Evolutionary conservation across 2,329 filamentous ascomycete genomes (phyloP).

Genomic region (Colletotrichum theobromicola): DNA sequence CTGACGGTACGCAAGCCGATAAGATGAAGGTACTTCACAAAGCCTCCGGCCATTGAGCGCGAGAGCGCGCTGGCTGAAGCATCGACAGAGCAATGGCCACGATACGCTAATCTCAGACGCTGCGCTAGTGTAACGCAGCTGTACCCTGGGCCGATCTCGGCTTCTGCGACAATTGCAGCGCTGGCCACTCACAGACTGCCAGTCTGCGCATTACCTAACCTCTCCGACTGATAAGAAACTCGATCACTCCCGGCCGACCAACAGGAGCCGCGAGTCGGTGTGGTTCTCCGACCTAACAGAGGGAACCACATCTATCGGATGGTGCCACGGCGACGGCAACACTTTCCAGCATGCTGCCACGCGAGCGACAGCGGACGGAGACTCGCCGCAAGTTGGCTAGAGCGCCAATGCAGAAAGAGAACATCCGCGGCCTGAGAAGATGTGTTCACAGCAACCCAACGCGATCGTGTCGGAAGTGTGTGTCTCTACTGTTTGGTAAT

Average conservation of each 20-base stretch:
- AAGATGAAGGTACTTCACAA: neutral
- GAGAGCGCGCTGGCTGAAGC: neutral
- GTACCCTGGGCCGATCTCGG: slow-evolving; percentile 23
- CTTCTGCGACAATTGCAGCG: slow-evolving; percentile 4
- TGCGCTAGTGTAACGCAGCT: slow-evolving; percentile 14
- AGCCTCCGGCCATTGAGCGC: neutral
- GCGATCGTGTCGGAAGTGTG: neutral
- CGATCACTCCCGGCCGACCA: neutral
- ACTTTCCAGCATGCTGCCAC: neutral
- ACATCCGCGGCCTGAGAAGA: neutral
- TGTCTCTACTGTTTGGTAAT: slow-evolving; percentile 9
- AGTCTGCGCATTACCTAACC: slow-evolving; percentile 22
- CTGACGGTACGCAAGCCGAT: neutral
- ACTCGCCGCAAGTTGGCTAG: neutral
- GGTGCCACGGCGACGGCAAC: slow-evolving; percentile 4
- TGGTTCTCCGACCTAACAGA: neutral
- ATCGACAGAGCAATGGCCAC: neutral
- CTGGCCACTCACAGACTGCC: neutral
- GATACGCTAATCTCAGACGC: slow-evolving; percentile 3
- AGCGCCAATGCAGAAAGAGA: neutral
- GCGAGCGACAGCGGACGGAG: neutral
- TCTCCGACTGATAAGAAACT: slow-evolving; percentile 20
- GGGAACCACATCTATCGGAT: neutral
- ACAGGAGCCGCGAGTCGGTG: slow-evolving; percentile 8
- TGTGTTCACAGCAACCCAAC: neutral